Evolutionary conservation across 805 yeast genomes (phyloP), one percentile per base, ranked within the genome.

Genomic region (Sugiyamaella smithiae): DNA sequence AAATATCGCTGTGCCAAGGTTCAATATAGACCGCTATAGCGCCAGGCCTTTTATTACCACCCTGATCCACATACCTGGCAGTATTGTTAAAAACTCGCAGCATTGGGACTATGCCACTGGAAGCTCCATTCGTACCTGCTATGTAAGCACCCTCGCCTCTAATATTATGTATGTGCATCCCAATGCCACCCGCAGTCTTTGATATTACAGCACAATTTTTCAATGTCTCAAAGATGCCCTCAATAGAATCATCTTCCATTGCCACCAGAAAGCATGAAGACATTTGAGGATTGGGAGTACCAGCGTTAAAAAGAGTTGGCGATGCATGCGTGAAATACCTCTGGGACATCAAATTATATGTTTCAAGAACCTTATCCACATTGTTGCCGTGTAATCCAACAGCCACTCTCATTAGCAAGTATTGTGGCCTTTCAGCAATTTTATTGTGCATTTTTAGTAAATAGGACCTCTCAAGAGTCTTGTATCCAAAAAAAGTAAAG

Each of bases 41-140:
- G 49, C 97, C 97, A 0, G 98, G 98, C 57, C 98, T 74, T 66
- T 88, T 88, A 69, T 89, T 90, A 37, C 97, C 97, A 50, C 98
- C 98, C 70, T 91, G 98, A 59, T 90, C 97, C 25, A 90, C 97
- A 62, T 88, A 90, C 57, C 96, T 75, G 11, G 97, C 96, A 23
- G 97, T 89, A 66, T 88, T 84, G 70, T 91, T 90, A 71, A 84
- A 90, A 2, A 90, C 97, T 56, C 95, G 78, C 19, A 90, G 71
- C 97, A 90, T 88, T 4, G 98, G 98, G 29, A 90, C 86, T 40
- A 90, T 68, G 17, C 98, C 98, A 52, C 81, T 85, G 1, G 96
- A 87, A 2, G 82, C 77, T 38, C 97, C 97, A 59, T 85, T 85
- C 1, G 96, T 80, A 49, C 95, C 90, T 14, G 90, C 82, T 53